Base-by-base conservation (phyloP, 352 stramenopile genomes). In the Lagenidium giganteum region DNA sequence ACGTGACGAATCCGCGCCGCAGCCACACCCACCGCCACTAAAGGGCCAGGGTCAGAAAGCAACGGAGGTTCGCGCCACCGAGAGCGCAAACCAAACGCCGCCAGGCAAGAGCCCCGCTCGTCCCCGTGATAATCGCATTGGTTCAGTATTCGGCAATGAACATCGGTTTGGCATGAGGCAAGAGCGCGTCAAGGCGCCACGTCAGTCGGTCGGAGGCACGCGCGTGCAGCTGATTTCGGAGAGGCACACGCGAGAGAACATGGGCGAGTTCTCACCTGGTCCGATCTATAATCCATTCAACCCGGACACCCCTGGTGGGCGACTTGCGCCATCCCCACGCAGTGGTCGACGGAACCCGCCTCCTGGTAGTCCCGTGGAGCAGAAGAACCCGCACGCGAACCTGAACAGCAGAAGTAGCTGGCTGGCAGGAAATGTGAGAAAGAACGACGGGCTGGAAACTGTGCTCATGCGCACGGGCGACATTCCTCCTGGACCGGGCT, bases 181-280 rank as follows among this genome's bases (percentile, higher is more conserved):
- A 37, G 47, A 70, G 12, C 57, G 61, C 23, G 61, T 54, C 11
- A 70, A 65, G 46, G 62, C 55, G n/a, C 61, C 55, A 18, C 46
- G 47, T 0, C 46, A 67, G 25, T 45, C 36, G 9, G 48, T 66
- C 36, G 47, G 44, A 27, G 76, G 77, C 14, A 67, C 67, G 17
- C 77, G 80, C 31, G 69, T 90, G 23, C 80, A 88, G 45, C 87
- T 87, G 44, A 72, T 90, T 27, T 90, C 80, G 16, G 45, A 70
- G 5, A 75, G 74, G 22, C 80, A 92, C 52, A 83, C 66, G 12
- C 77, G 80, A 20, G 80, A 92, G 38, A 92, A 92, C 43, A 89
- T 92, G 77, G 80, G 72, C 46, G 80, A 90, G 64, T 92, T 90
- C 50, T 92, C 80, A 8, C 80, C 80, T 25, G 80, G 80, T 2